Evolutionary conservation across 1,284 basidiomycete species (phyloP), one percentile per base, ranked within the genome.

Genomic region (Flammula alnicola): DNA sequence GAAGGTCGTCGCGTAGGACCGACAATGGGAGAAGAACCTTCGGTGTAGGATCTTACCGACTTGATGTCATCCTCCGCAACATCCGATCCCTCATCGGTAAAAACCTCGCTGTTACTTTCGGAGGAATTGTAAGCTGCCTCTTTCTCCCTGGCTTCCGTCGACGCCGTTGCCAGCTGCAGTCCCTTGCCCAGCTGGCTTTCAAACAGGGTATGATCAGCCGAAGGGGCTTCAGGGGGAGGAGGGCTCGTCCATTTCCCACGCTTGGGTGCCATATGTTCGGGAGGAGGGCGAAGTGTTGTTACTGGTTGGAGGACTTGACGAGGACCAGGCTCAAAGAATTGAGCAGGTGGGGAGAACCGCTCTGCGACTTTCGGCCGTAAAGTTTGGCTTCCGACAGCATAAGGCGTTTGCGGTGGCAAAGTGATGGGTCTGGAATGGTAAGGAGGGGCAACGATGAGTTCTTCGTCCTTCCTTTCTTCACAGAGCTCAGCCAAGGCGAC

Each of bases 401-500:
- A 84, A 8, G 86, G 81, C 2, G 80, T 83, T 61, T 88, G 88
- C 4, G 84, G 83, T 5, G 87, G 84, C 22, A 80, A 62, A 3
- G 75, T 71, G 2, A 78, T 74, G 12, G 84, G 60, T 36, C 55
- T 53, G 14, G 83, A 76, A 33, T 73, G 67, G 49, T 76, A 78
- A 9, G 78, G 59, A 5, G 83, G 75, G 16, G 84, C 74, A 16
- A 79, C 67, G 3, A 79, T 71, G 12, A 83, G 73, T 49, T 80
- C 78, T 56, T 85, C 81, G 17, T 79, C 80, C 51, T 79, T 77
- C 22, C 88, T 82, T 63, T 91, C 89, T 62, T 90, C 90, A 62
- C 93, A 95, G 10, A 95, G 78, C 58, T 93, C 87, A 3, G 91
- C 84, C 16, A 95, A 75, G 3, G 91, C 90, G 10, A 88, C 68